Percentiles rank a stretch among this genome's conserved stretches.
phyloP scores from a whole-genome alignment of 1,284 basidiomycete genomes.

The Moesziomyces sp. region DNA sequence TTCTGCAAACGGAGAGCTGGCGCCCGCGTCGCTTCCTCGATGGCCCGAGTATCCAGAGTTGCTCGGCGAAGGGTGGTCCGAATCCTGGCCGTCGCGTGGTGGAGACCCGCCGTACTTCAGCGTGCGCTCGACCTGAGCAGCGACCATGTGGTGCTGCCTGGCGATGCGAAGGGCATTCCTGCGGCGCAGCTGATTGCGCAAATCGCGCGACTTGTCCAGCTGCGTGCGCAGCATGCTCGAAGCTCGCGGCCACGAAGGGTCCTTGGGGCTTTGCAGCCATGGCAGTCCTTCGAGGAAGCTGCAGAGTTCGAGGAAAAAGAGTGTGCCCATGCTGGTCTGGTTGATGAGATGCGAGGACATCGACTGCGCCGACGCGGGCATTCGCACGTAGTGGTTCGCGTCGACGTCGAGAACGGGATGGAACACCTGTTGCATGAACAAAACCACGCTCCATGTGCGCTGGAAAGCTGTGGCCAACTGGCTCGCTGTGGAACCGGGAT shows the following conservation, averaged over 20 bases:
- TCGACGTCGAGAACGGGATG: constrained; percentile 33
- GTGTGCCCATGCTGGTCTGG: constrained; percentile 27
- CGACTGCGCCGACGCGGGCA: constrained; percentile 42
- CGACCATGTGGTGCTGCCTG: constrained; percentile 19
- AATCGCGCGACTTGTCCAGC: constrained; percentile 22
- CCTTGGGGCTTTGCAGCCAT: constrained; percentile 34
- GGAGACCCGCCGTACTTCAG: constrained; percentile 22
- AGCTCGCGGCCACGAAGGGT: constrained; percentile 31
- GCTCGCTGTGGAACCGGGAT: constrained; percentile 15
- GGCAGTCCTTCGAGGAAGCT: constrained; percentile 37
- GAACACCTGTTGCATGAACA: constrained; percentile 28
- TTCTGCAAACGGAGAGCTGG: constrained; percentile 12
- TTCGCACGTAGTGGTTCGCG: constrained; percentile 14
- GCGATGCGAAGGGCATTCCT: constrained; percentile 36
- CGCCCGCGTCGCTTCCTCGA: constrained; percentile 29
- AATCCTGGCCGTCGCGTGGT: constrained; percentile 7
- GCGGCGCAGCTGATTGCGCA: constrained; percentile 28
- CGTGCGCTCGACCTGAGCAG: constrained; percentile 28
- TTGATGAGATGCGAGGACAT: constrained; percentile 27
- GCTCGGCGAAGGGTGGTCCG: constrained; percentile 16
- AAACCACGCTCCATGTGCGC: constrained; percentile 25
- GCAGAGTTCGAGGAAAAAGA: constrained; percentile 40
- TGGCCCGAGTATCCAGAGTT: constrained; percentile 10
- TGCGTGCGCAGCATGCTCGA: constrained; percentile 23
- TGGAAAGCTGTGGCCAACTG: constrained; percentile 22